Evolutionary conservation across 495 filamentous ascomycete species (phyloP), one percentile per base, ranked within the genome.

Genomic region (Lasiosphaeria ovina): DNA sequence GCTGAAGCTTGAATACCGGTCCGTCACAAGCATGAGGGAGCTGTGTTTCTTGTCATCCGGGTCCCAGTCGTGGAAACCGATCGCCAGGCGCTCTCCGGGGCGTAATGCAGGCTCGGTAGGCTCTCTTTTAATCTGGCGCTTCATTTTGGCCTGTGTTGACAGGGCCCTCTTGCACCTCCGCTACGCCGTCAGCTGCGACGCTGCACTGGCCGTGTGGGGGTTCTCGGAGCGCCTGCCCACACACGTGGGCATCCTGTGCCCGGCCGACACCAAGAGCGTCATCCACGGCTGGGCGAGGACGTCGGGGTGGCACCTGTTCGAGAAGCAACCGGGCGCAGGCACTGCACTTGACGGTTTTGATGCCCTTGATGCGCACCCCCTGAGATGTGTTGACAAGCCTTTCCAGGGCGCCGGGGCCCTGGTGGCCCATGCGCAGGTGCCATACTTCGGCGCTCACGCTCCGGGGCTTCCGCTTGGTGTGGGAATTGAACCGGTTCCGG

Each of bases 131-230:
- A 50, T 17, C n/a, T 50, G 47, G 47, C 47, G 54, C 35, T 56
- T 45, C 2, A 35, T 35, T 24, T 56, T 56, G 1, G 54, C 34
- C 16, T 16, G 14, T 5, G 24, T 36, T 31, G 66, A 76, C 60
- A 50, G 51, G 0, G 61, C 66, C 1, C 59, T 77, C 10, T 33
- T 42, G 3, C 74, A 78, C 59, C 70, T 73, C 4, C 71, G 66
- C 33, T 79, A 78, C 69, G 74, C 69, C 6, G 70, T 79, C 34
- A 67, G 67, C 58, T 76, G 77, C 4, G 71, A 70, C 10, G 69
- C 64, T 3, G 74, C 74, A 31, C 65, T 79, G 4, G 57, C 60
- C 7, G 67, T 71, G n/a, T 72, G 74, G 67, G 76, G 74, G 12
- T 71, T 64, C 53, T 44, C 61, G 3, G 49, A 54, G n/a, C 58